These are phyloP conservation scores for Aspergillus sp. DNA, from an alignment of 2,329 filamentous ascomycete species.

Conservation along the genomic window DNA sequence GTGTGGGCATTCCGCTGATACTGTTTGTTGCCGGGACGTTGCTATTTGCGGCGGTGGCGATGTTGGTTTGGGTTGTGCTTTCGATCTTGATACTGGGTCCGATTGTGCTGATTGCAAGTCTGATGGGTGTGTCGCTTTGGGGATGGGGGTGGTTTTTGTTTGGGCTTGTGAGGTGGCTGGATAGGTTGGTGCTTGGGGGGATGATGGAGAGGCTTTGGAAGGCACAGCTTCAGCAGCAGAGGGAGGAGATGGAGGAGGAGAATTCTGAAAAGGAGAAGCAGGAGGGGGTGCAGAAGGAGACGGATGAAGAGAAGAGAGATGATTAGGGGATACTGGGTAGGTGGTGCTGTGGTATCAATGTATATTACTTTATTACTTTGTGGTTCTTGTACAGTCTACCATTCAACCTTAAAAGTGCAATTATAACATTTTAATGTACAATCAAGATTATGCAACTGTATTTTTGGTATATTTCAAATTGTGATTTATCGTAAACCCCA, in stretches of 20 bases:
- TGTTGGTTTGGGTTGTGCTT: conserved; percentile 31
- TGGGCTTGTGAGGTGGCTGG: conserved; percentile 13
- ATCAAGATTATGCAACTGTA: background rate
- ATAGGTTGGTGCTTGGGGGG: conserved; percentile 11
- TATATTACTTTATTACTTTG: too few species aligned
- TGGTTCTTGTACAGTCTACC: background rate
- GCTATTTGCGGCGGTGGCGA: conserved; percentile 32
- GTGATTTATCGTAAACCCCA: too few species aligned
- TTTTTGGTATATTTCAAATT: too few species aligned
- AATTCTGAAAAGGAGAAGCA: background rate
- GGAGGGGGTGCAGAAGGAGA: background rate
- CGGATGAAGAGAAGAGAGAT: background rate
- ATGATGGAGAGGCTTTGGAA: conserved; percentile 13
- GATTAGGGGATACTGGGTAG: background rate
- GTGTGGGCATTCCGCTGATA: conserved; percentile 34
- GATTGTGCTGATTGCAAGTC: conserved; percentile 20
- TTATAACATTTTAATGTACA: too few species aligned
- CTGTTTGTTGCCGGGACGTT: conserved; percentile 34
- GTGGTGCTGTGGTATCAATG: background rate
- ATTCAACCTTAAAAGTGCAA: background rate
- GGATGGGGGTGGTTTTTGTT: conserved; percentile 17
- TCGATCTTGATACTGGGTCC: conserved; percentile 33
- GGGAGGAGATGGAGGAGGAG: background rate
- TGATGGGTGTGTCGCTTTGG: conserved; percentile 14
- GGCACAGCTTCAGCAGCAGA: background rate